Base-by-base conservation (phyloP, 352 stramenopile species). In the Phytophthora pluvialis region DNA sequence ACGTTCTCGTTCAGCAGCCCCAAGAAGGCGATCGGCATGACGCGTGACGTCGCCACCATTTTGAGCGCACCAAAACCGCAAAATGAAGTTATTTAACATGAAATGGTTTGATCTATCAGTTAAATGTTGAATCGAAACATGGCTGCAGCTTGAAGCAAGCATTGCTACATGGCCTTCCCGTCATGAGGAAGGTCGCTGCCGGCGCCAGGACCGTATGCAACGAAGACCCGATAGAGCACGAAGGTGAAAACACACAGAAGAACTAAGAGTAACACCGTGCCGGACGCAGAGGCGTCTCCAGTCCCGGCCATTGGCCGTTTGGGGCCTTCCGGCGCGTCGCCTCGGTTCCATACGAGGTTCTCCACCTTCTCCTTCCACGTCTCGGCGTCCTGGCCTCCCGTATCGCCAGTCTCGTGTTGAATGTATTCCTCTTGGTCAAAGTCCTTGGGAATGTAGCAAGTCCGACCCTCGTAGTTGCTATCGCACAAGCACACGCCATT, bases 391-490 rank as follows among this genome's bases (percentile, higher is more conserved):
- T 65, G 73, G 1, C 60, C 55, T 39, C 73, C 54, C 3, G 65
- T 53, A 11, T 74, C 73, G 38, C 58, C 68, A n/a, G 56, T 62
- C 39, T 57, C 64, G 33, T 61, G 57, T 33, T 73, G 62, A 15
- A 66, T 21, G 5, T 70, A 45, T 53, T 78, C 67, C 36, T 78
- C 70, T 21, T 67, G 60, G 3, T 77, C 71, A 42, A 77, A 53
- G 60, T 91, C 81, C 42, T 86, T 87, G 4, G 84, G 86, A 11
- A 95, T 79, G 64, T 95, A 95, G 70, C 89, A 97, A 39, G 82
- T 92, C 8, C 77, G 59, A 10, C 89, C 89, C 73, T 93, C 86
- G 47, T 90, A 97, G 26, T 70, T 77, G 12, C 47, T 62, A 53
- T 94, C 86, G 46, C 89, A 97, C 6, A 69, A 67, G 63, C 89